Base-by-base conservation (phyloP, 2,329 filamentous ascomycete species). In the Pseudogymnoascus sp. region DNA sequence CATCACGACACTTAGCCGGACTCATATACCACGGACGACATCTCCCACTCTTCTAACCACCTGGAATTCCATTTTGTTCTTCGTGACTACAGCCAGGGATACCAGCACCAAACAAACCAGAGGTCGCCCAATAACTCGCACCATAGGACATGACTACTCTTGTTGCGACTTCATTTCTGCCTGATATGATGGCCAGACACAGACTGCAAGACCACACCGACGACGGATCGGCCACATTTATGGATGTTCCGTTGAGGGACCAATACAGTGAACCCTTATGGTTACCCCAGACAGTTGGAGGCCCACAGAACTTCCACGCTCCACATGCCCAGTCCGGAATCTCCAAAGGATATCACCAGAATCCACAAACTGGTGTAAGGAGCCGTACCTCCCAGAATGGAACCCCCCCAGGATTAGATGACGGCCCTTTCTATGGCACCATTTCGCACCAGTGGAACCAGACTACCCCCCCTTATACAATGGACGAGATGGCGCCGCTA, bases 231-330 rank as follows among this genome's bases (percentile, higher is more conserved):
- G 18, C 30, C 55, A 37, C 30, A 30, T 57, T 37, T 57, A 57
- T 57, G 18, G 35, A 34, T 21, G 35, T 21, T 57, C 55, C 55
- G n/a, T 38, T 28, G 55, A 38, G 35, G 19, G 30, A 57, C 13
- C 55, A 34, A 57, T 57, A 57, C 55, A 35, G 55, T 34, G 55
- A 57, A 57, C 55, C 30, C 18, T 21, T 57, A 57, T 57, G 28
- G 30, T 57, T 21, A 38, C 55, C 55, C 30, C 61, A 59, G 58
- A 63, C 61, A 62, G 62, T 61, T 67, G 67, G 69, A 67, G 69
- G 65, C 60, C 61, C 63, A 70, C 69, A 71, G 69, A 68, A 71
- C 69, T 69, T 67, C 41, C 63, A 67, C 59, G 66, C 65, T 58
- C 66, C 65, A 66, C 34, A 62, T 64, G 37, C 62, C 62, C 67